Evolutionary conservation across 2,329 filamentous ascomycete genomes (phyloP).

Genomic region (Mollisia scopiformis): DNA sequence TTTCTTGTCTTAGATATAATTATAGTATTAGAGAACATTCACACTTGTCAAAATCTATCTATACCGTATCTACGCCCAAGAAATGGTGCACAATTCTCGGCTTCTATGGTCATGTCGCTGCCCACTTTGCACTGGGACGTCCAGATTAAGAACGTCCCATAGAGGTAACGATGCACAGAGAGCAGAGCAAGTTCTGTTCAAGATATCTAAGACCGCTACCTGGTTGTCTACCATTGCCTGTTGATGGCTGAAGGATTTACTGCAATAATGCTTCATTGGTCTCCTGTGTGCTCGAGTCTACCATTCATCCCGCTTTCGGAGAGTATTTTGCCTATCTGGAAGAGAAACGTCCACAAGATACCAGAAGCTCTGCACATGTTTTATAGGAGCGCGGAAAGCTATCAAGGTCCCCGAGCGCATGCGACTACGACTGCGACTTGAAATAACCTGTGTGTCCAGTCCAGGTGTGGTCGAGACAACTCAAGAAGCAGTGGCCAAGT

Average conservation of each 20-base stretch:
- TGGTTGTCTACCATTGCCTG: constrained; percentile 2
- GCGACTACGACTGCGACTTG: constrained; percentile 19
- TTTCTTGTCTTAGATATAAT: constrained; percentile 21
- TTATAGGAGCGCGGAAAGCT: constrained; percentile 13
- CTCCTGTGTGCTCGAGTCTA: constrained; percentile 22
- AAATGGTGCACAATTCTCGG: constrained; percentile 3
- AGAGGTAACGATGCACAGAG: constrained; percentile 11
- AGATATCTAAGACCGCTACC: not conserved
- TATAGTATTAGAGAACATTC: constrained; percentile 10
- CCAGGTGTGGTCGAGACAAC: constrained; percentile 32
- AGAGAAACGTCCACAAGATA: constrained; percentile 21
- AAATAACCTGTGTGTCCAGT: constrained; percentile 15
- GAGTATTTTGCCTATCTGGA: constrained; percentile 16
- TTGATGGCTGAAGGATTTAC: constrained; percentile 10
- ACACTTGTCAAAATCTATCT: not conserved
- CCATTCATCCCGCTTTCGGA: constrained; percentile 29
- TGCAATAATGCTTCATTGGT: constrained; percentile 12
- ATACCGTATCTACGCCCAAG: constrained; percentile 6
- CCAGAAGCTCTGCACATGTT: constrained; percentile 13
- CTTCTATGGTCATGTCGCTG: not conserved
- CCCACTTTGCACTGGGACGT: not conserved
- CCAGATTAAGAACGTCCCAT: constrained; percentile 11
- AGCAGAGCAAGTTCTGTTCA: not conserved
- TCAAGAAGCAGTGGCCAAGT: constrained; percentile 34
- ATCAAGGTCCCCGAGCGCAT: constrained; percentile 26